These are phyloP conservation scores for Eucalyptus tenuipes DNA, from an alignment of 345 rosid species.

Conservation along the genomic window DNA sequence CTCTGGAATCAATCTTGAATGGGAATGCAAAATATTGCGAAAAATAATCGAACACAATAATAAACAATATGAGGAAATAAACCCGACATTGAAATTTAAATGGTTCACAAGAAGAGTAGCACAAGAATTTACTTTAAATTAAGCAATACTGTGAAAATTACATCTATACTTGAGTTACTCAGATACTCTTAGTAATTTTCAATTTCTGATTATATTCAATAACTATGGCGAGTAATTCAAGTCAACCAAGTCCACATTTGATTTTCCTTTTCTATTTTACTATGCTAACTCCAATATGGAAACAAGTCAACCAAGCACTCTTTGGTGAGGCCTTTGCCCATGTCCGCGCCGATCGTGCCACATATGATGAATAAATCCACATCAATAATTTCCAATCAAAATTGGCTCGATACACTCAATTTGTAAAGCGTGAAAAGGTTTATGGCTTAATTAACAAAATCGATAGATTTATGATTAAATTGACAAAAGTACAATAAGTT, in stretches of 20 bases:
- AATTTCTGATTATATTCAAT: not conserved
- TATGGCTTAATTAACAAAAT: too few relatives aligned
- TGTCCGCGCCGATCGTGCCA: accelerated
- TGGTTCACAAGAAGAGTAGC: not conserved
- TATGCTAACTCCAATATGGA: not conserved
- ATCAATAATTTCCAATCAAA: too few relatives aligned
- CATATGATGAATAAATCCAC: too few relatives aligned
- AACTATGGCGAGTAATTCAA: not conserved
- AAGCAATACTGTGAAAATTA: not conserved
- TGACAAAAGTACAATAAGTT: too few relatives aligned
- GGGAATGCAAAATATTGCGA: not conserved
- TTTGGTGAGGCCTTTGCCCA: accelerated
- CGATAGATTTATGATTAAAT: too few relatives aligned
- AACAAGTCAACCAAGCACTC: too few relatives aligned
- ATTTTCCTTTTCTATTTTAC: not conserved
- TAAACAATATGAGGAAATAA: not conserved
- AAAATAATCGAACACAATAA: not conserved
- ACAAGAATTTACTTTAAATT: not conserved
- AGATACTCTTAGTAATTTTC: accelerated
- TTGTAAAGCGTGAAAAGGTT: accelerated
- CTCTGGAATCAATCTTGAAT: not conserved
- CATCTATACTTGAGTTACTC: not conserved
- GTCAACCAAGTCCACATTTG: not conserved
- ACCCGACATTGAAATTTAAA: accelerated
- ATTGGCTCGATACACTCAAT: too few relatives aligned